Conservation (phyloP, 176 grass and related monocot genomes). For the Thalia dealbata region DNA sequence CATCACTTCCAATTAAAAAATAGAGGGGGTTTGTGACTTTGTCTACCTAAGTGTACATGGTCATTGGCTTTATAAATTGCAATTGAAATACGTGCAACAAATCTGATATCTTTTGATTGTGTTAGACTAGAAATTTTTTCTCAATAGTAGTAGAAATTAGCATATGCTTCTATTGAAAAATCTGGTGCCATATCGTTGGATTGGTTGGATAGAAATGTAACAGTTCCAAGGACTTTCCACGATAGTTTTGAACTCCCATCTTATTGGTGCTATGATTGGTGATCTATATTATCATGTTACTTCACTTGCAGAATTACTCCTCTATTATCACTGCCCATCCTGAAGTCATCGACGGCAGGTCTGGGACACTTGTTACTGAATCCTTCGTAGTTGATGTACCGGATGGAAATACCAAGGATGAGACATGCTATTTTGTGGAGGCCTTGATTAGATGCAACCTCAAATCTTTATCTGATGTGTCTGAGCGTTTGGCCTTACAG, state of each 20-base stretch:
- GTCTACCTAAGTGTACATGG: too few species aligned
- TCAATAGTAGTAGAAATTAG: too few species aligned
- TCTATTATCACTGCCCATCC: conserved; percentile 15
- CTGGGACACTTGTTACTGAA: conserved; percentile 15
- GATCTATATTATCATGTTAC: background rate
- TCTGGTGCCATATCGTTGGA: background rate
- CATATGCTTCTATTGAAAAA: background rate
- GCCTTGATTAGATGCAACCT: conserved; percentile 21
- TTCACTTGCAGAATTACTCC: conserved; percentile 10
- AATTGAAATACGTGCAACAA: too few species aligned
- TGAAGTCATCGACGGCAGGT: conserved; percentile 2
- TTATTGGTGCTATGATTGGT: background rate
- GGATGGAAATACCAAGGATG: conserved; percentile 16
- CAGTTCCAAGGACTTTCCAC: background rate
- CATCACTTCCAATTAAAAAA: too few species aligned
- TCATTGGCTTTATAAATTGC: too few species aligned
- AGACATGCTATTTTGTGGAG: conserved; percentile 23
- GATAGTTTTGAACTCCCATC: background rate
- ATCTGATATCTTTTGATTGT: too few species aligned
- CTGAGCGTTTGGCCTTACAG: background rate
- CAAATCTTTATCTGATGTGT: conserved; percentile 17
- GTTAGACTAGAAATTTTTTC: too few species aligned
- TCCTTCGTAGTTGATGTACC: conserved; percentile 19
- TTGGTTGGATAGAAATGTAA: background rate
- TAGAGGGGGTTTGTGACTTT: too few species aligned